Base-by-base conservation (phyloP, 306 rosid species). In the Casuarina equisetifolia region DNA sequence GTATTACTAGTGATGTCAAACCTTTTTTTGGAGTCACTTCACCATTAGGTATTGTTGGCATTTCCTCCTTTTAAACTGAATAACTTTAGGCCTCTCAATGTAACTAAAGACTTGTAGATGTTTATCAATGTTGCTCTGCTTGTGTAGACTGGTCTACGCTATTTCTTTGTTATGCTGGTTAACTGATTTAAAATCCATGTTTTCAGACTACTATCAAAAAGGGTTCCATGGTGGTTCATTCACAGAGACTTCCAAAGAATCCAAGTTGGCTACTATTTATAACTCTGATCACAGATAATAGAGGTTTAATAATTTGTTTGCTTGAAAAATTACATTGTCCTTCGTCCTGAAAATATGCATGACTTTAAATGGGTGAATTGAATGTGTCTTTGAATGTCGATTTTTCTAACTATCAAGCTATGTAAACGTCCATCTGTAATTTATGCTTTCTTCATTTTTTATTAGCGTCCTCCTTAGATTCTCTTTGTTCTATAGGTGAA, bases 201-300 rank as follows among this genome's bases (percentile, higher is more conserved):
- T 78, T 77, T 86, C 90, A 94, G 98, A 84, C 85, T 89, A 73
- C 86, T 82, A 69, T 89, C 91, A 68, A 91, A 84, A 87, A 87
- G 87, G 51, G 98, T 97, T 80, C 98, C 98, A 16, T 94, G 96
- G 97, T 91, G 96, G 97, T 94, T 94, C 82, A 82, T 90, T 44
- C 96, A 94, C 82, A 84, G 82, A 81, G 84, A 86, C 81, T 82
- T 80, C 17, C 84, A 76, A 54, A 74, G 74, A 77, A 72, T 72
- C 19, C 76, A 88, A 92, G 97, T 91, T 74, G 74, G 89, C 76
- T 38, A 52, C 68, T 69, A 62, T 69, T 77, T 66, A 58, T 74
- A 39, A 55, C 40, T 71, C 38, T 52, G 53, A n/a, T 44, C 13
- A 4, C 12, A 3, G 53, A 45, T 35, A 16, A 38, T 44, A 54